A percentile compares a stretch with the other conserved stretches of the same genome.
phyloP scores from a whole-genome alignment of 75 land plant genomes.

The Cryptomeria japonica region DNA sequence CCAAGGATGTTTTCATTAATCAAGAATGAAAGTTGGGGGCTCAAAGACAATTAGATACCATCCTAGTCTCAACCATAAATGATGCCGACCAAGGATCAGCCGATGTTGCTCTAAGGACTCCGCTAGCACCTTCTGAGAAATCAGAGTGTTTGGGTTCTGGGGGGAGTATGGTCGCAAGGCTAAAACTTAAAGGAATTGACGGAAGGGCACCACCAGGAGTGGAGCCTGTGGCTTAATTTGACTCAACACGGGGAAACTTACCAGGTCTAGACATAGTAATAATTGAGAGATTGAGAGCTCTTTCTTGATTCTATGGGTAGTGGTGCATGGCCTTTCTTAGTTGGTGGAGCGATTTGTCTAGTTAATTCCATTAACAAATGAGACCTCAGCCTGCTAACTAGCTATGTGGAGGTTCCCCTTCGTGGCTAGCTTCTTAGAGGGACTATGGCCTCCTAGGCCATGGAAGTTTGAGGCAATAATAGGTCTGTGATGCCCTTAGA shows the following conservation, averaged over 20 bases:
- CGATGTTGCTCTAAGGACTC: background rate
- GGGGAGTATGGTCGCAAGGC: no score
- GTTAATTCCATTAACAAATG: slow-evolving; percentile 80
- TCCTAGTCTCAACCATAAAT: slow-evolving; percentile 32
- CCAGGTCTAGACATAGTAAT: slow-evolving; percentile 24
- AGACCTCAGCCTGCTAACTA: slow-evolving; percentile 78
- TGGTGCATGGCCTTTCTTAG: slow-evolving; percentile 23
- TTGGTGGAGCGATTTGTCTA: slow-evolving; percentile 66
- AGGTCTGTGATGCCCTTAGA: slow-evolving; percentile 71
- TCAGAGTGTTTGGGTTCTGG: no score
- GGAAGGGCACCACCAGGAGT: no score
- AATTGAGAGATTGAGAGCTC: slow-evolving; percentile 26
- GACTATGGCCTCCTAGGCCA: slow-evolving; percentile 46
- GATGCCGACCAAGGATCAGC: slow-evolving; percentile 35
- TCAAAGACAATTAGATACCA: slow-evolving; percentile 22
- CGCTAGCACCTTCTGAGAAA: no score
- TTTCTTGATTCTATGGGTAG: slow-evolving; percentile 24
- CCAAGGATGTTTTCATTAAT: slow-evolving; percentile 36
- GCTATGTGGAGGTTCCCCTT: slow-evolving; percentile 44
- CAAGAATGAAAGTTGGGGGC: slow-evolving; percentile 32
- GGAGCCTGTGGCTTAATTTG: slow-evolving; percentile 17
- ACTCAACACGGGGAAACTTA: slow-evolving; percentile 31
- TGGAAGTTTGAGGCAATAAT: slow-evolving; percentile 78
- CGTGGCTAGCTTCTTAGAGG: slow-evolving; percentile 41
- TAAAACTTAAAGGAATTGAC: no score